Percentiles rank a stretch among this genome's conserved stretches.
phyloP scores from a whole-genome alignment of 2,329 filamentous ascomycete species.

The Colletotrichum destructivum region DNA sequence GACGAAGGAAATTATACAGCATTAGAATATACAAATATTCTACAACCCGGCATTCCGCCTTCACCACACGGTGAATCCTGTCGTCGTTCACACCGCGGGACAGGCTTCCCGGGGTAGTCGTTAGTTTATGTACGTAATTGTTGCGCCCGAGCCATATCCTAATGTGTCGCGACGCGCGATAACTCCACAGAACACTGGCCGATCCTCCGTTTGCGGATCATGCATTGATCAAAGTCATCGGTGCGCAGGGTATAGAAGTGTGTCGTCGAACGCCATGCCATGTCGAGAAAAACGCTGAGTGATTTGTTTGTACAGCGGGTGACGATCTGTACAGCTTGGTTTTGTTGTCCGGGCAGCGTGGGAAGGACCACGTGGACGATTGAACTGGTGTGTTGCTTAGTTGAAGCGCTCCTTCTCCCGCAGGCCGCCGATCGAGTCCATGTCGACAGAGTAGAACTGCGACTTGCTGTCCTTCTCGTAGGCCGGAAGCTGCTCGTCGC shows the following conservation, averaged over 20 bases:
- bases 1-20: conserved; percentile 54
- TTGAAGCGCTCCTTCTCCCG: conserved; percentile 83
- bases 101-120: conserved; percentile 39
- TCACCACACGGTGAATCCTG: conserved; percentile 39
- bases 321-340: conserved; percentile 34
- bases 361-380: conserved; percentile 26
- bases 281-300: conserved; percentile 37
- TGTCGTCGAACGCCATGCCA: conserved; percentile 44
- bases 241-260: conserved; percentile 44
- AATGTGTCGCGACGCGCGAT: conserved; percentile 25
- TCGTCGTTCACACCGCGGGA: conserved; percentile 37
- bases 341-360: conserved; percentile 26
- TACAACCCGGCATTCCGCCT: conserved; percentile 39
- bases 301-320: conserved; percentile 39
- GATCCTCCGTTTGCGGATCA: conserved; percentile 27
- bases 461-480: conserved; percentile 87
- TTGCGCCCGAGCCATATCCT: conserved; percentile 38
- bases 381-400: conserved; percentile 41
- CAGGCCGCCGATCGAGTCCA: conserved; percentile 93
- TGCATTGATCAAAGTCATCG: conserved; percentile 37
- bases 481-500: conserved; percentile 85
- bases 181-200: conserved; percentile 32
- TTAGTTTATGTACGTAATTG: conserved; percentile 39
- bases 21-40: conserved; percentile 53
- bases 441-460: conserved; percentile 93